These are phyloP conservation scores for Nosema bombycis DNA, from an alignment of 371 early-diverging fungal species.

Conservation along the genomic window DNA sequence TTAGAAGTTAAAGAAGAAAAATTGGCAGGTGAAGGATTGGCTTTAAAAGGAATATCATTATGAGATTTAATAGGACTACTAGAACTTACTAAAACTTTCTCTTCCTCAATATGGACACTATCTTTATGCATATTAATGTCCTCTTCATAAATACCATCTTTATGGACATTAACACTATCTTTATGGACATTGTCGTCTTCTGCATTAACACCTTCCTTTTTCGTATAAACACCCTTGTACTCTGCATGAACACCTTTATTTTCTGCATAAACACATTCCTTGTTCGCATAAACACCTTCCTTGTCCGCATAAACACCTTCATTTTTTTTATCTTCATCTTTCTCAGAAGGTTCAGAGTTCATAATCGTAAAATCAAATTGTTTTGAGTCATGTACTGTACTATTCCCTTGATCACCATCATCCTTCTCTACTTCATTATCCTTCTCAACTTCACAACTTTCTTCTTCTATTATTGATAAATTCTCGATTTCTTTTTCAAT, in stretches of 20 bases:
- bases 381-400: too few relatives aligned
- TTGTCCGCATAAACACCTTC: neutral
- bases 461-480: too few relatives aligned
- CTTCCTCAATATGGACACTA: neutral
- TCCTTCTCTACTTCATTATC: neutral
- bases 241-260: neutral
- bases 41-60: neutral
- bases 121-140: neutral
- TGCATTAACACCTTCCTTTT: neutral
- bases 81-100: neutral
- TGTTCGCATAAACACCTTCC: neutral
- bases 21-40: neutral
- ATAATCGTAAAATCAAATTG: too few relatives aligned
- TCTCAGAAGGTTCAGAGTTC: too few relatives aligned
- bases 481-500: neutral
- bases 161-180: neutral
- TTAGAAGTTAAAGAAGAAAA: neutral
- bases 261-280: neutral
- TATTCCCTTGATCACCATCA: neutral
- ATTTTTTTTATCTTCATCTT: neutral
- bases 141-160: conserved; percentile 9
- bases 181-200: neutral
- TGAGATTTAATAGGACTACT: neutral
- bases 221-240: neutral
- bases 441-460: neutral